These are phyloP conservation scores for Kodamaea arcana DNA, from an alignment of 1,139 yeast species.

Conservation along the genomic window DNA sequence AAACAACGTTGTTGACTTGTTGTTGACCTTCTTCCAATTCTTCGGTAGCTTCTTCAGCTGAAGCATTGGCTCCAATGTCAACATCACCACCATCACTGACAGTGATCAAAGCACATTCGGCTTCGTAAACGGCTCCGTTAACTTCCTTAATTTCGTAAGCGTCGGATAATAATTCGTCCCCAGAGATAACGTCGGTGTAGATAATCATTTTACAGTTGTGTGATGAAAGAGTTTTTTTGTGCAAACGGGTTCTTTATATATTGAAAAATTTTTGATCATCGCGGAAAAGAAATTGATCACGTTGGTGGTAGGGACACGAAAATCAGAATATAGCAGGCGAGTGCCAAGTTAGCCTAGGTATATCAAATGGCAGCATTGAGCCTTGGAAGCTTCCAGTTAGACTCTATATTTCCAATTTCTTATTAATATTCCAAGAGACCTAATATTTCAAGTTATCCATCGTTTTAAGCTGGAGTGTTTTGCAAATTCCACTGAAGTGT, in stretches of 20 bases:
- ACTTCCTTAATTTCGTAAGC: conserved; percentile 88
- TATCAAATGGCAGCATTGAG: no score
- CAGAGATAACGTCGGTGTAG: conserved; percentile 73
- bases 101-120: conserved; percentile 88
- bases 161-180: conserved; percentile 96
- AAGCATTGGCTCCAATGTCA: conserved; percentile 99
- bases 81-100: conserved; percentile 78
- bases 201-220: conserved; percentile 31
- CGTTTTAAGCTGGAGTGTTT: no score
- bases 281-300: not conserved
- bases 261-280: conserved; percentile 1
- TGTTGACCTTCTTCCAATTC: conserved; percentile 76
- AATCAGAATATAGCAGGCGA: no score
- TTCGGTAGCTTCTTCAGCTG: conserved; percentile 90
- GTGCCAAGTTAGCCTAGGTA: no score
- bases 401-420: no score
- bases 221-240: conserved; percentile 1
- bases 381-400: no score
- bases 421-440: no score
- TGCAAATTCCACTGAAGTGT: no score
- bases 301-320: not conserved
- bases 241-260: conserved; percentile 2
- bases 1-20: conserved; percentile 95
- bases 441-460: no score
- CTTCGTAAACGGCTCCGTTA: conserved; percentile 91